phyloP scores from a whole-genome alignment of 202 grass and related monocot genomes.

The Digitaria exilis region DNA sequence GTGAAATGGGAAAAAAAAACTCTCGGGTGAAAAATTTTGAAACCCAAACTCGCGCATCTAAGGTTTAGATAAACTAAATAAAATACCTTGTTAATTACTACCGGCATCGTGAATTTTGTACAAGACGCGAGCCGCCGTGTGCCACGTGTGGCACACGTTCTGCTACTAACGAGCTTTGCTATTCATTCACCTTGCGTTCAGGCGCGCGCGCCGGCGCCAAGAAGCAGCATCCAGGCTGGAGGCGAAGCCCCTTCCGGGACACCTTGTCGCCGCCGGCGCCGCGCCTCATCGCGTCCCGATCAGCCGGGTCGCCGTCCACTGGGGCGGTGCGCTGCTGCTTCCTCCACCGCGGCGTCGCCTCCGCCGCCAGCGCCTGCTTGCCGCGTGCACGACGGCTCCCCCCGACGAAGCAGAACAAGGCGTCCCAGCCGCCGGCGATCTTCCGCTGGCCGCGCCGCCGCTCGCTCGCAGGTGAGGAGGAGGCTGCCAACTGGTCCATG shows the following conservation, averaged over 20 bases:
- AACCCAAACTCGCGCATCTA: too few relatives aligned
- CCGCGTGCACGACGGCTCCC: not conserved
- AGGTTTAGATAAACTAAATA: too few relatives aligned
- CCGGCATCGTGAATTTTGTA: too few relatives aligned
- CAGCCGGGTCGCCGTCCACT: slow-evolving; percentile 6
- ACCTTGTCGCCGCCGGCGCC: not conserved
- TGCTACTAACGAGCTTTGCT: too few relatives aligned
- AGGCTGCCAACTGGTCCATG: too few relatives aligned
- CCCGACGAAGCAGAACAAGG: slow-evolving; percentile 27
- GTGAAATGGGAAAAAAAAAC: not conserved
- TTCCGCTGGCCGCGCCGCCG: not conserved
- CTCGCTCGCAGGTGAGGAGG: not conserved
- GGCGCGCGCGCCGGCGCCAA: not conserved
- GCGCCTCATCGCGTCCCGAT: not conserved
- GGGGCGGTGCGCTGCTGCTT: slow-evolving; percentile 17
- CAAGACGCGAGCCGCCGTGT: too few relatives aligned
- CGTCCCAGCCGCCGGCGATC: not conserved
- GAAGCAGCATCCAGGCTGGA: slow-evolving; percentile 33
- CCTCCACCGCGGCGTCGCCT: not conserved
- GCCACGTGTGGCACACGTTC: too few relatives aligned
- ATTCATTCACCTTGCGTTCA: too few relatives aligned
- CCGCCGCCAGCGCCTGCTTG: not conserved
- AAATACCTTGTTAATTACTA: too few relatives aligned
- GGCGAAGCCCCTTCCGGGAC: not conserved
- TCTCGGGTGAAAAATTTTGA: too few relatives aligned